Evolutionary conservation across 768 basidiomycete species (phyloP), one percentile per base, ranked within the genome.

Genomic region (Hygrocybe punicea): DNA sequence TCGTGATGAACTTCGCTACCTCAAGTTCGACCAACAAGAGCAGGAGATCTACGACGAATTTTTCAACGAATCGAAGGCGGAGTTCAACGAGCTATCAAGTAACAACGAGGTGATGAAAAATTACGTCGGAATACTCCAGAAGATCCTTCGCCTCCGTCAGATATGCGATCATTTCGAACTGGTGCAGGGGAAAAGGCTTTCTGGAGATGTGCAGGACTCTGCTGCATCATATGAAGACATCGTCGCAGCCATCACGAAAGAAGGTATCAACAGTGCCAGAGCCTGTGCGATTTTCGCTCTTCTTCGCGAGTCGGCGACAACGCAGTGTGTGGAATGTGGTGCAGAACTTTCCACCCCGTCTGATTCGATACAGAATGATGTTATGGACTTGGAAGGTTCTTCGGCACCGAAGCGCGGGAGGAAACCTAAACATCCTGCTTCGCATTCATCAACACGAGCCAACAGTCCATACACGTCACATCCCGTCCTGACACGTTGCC

Each of bases 91-190:
- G 66, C 78, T 98, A 61, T 84, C 89, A 29, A 79, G 85, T 71
- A 91, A 89, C 72, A 93, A 95, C 64, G 89, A 93, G 69, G 88
- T 97, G 53, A 91, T 95, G 87, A 97, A 97, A 82, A 98, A 97
- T 68, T 97, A 96, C 67, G 97, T 97, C 62, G 93, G 93, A 54
- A 96, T 99, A 65, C 73, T 99, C 62, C 96, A 98, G 73, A 94
- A 95, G 78, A 91, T 98, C 57, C 78, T 99, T 52, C 91, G 95
- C 21, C 81, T 99, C 46, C 89, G 97, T 53, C 96, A 98, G 76
- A 98, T 98, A 49, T 99, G 97, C 72, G 94, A 98, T 68, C 96
- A 99, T 72, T 91, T 83, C 63, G 92, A 93, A 65, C 81, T 98
- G 35, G 89, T 98, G 4, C 81, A 88, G 65, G 85, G 85, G 42